A percentile compares a stretch with the other conserved stretches of the same genome.
Conservation (phyloP, 2,329 filamentous ascomycete genomes). For the Fusarium annulatum region DNA sequence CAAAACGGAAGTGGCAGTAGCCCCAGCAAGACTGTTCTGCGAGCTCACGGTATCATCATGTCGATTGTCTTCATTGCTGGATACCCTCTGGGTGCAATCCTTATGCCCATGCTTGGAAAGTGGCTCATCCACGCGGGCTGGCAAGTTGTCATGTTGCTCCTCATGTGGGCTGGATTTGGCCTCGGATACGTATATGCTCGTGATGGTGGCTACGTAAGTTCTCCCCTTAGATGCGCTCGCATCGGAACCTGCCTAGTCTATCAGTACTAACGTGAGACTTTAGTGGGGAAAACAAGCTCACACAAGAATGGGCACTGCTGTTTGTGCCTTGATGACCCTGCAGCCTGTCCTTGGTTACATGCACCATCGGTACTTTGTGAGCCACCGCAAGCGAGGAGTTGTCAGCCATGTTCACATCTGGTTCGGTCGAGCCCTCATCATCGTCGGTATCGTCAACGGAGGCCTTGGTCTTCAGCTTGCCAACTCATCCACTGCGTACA, state of each 20-base stretch:
- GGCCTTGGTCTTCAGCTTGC: slow-evolving; percentile 69
- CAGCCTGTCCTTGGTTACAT: slow-evolving; percentile 68
- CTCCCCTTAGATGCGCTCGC: slow-evolving; percentile 8
- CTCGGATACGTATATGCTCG: slow-evolving; percentile 63
- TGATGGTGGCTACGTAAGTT: slow-evolving; percentile 56
- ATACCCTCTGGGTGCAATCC: slow-evolving; percentile 69
- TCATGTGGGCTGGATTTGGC: slow-evolving; percentile 70
- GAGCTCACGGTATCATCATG: slow-evolving; percentile 70
- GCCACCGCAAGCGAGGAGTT: slow-evolving; percentile 58
- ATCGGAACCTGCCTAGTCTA: not conserved
- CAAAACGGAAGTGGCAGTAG: slow-evolving; percentile 10
- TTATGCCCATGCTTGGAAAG: slow-evolving; percentile 69
- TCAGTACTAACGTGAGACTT: slow-evolving; percentile 29
- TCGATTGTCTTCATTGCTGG: slow-evolving; percentile 67
- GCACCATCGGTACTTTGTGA: slow-evolving; percentile 67
- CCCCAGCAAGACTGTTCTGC: slow-evolving; percentile 46
- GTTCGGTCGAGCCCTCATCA: slow-evolving; percentile 68
- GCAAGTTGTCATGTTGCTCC: slow-evolving; percentile 64
- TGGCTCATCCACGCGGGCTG: slow-evolving; percentile 68
- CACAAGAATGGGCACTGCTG: slow-evolving; percentile 65
- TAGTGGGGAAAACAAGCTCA: slow-evolving; percentile 66
- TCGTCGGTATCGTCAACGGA: slow-evolving; percentile 71
- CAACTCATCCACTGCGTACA: slow-evolving; percentile 51
- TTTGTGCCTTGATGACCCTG: slow-evolving; percentile 64
- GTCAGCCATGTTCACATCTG: slow-evolving; percentile 70